phyloP scores from a whole-genome alignment of 495 filamentous ascomycete genomes.

The Cercophora newfieldiana region DNA sequence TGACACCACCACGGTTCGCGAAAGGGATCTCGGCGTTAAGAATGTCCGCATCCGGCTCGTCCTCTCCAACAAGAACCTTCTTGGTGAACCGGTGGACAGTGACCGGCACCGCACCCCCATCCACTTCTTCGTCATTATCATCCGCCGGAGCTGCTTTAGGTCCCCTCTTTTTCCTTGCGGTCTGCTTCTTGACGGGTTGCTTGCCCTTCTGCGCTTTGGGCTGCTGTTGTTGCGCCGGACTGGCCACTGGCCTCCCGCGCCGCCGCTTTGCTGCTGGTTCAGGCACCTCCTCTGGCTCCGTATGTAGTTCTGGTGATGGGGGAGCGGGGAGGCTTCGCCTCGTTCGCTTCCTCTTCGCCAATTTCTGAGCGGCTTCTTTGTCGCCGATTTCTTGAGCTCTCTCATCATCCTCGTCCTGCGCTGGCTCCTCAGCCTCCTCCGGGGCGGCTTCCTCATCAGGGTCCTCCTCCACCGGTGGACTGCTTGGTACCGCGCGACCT shows the following conservation, averaged over 20 bases:
- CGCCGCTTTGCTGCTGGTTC: slow-evolving; percentile 37
- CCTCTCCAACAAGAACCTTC: slow-evolving; percentile 23
- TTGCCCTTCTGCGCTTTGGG: slow-evolving; percentile 25
- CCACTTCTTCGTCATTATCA: slow-evolving; percentile 25
- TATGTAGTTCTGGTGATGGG: slow-evolving; percentile 33
- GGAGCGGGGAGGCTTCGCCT: slow-evolving; percentile 32
- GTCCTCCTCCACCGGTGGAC: slow-evolving; percentile 10
- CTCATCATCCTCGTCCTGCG: slow-evolving; percentile 26
- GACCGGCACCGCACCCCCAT: slow-evolving; percentile 38
- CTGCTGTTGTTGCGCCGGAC: slow-evolving; percentile 41
- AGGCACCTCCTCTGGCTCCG: slow-evolving; percentile 21
- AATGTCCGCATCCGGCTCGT: slow-evolving; percentile 42
- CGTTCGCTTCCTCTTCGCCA: slow-evolving; percentile 41
- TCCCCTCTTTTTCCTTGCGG: slow-evolving; percentile 24
- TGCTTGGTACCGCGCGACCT: background rate
- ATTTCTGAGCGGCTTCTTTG: slow-evolving; percentile 35
- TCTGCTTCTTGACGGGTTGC: slow-evolving; percentile 25
- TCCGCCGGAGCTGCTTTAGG: slow-evolving; percentile 11
- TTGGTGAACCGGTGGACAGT: slow-evolving; percentile 51
- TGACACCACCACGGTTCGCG: slow-evolving; percentile 62
- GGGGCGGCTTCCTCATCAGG: slow-evolving; percentile 18
- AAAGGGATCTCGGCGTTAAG: slow-evolving; percentile 50
- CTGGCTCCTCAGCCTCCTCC: slow-evolving; percentile 16
- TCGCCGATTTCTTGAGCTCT: slow-evolving; percentile 31
- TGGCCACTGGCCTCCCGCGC: slow-evolving; percentile 28